Evolutionary conservation across 176 grass and related monocot species (phyloP), one percentile per base, ranked within the genome.

Genomic region (Neostapfia colusana): DNA sequence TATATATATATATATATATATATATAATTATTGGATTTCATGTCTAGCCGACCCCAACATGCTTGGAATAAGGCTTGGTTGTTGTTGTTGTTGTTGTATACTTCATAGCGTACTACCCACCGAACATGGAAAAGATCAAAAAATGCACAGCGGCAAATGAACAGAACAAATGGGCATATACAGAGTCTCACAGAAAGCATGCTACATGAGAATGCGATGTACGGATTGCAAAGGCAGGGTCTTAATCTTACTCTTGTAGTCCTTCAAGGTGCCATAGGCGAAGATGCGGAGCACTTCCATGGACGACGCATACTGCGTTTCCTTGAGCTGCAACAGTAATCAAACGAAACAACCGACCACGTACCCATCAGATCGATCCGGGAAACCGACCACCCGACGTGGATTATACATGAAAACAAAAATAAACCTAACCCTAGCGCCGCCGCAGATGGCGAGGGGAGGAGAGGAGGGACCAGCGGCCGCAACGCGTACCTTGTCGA

Each of bases 251-350:
- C 96, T 86, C 80, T 89, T 99, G 74, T 99, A 99, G 89, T 99
- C 92, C 37, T 76, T 92, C 92, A 93, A 90, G 49, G 92, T 99
- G 53, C 96, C 96, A 18, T 99, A 95, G 63, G 96, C 96, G 65
- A 99, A 99, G 74, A 99, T 85, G 49, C 89, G 84, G 62, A 99
- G 96, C 62, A 99, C 61, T 64, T 99, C 96, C 73, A 95, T 82
- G 35, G 96, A 99, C 62, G 89, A 90, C 16, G 92, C 89, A 63
- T 95, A 82, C 73, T 95, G 89, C 35, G 91, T 95, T 35, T 85
- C 92, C 16, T 81, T 71, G 46, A 99, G 89, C 96, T 99, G 85
- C 81, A 49, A 23, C 31, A 55, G 61, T 50, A 35, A 21, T 38
- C 59, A 25, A 25, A 73, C 25, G 51, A 84, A 66, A 55, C 25